Conservation (phyloP, 306 rosid species). For the Inga oerstediana region DNA sequence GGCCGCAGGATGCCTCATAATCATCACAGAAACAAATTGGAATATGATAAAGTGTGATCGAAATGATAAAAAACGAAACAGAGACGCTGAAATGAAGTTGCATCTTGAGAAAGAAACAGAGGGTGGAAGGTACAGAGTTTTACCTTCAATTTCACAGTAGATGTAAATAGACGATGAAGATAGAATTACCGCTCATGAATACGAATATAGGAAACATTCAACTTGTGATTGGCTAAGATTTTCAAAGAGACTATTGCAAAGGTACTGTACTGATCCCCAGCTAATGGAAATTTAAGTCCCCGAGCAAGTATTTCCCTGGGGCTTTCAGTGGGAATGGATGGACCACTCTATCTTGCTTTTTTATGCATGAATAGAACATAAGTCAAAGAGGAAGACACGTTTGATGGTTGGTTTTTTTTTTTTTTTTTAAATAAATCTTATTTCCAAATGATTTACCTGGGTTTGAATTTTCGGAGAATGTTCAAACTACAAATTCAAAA, state of each 20-base stretch:
- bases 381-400: constrained; percentile 33
- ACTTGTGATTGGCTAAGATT: constrained; percentile 1
- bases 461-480: background rate
- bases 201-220: background rate
- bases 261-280: background rate
- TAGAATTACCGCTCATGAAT: background rate
- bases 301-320: background rate
- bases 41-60: constrained; percentile 35
- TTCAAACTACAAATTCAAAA: background rate
- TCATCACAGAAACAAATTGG: constrained; percentile 24
- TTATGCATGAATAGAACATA: background rate
- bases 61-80: constrained; percentile 34
- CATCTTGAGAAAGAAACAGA: constrained; percentile 38
- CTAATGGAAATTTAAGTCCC: constrained; percentile 33
- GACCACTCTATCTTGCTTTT: background rate
- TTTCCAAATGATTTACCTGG: background rate
- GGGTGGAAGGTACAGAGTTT: background rate
- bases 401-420: background rate
- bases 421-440: too few species aligned
- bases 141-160: background rate
- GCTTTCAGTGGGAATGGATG: background rate
- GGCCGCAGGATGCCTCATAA: constrained; percentile 32
- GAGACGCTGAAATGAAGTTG: constrained; percentile 16
- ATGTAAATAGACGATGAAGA: background rate
- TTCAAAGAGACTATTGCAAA: constrained; percentile 9